A percentile compares a stretch with the other conserved stretches of the same genome.
phyloP scores from a whole-genome alignment of 352 stramenopile species.

The Phytophthora cactorum region DNA sequence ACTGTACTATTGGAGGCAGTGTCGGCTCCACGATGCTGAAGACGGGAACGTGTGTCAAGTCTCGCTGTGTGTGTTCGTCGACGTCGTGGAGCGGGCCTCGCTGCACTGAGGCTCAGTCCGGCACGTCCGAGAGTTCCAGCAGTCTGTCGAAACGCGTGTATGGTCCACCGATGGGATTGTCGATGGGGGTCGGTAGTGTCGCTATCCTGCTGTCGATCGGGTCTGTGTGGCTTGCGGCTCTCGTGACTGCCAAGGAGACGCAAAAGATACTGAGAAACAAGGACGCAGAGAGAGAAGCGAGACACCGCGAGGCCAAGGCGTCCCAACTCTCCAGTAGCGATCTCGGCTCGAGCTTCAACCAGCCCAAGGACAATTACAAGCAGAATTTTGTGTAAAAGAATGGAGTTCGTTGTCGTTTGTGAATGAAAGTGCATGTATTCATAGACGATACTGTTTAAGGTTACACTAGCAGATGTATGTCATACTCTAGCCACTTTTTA shows the following conservation, averaged over 20 bases:
- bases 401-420: background rate
- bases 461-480: too few species aligned
- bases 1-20: constrained; percentile 57
- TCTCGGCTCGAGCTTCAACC: constrained; percentile 5
- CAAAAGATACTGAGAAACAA: constrained; percentile 22
- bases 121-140: constrained; percentile 35
- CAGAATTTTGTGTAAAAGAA: constrained; percentile 56
- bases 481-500: too few species aligned
- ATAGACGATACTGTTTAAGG: too few species aligned
- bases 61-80: constrained; percentile 55
- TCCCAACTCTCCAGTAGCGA: constrained; percentile 20
- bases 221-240: constrained; percentile 37
- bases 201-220: constrained; percentile 43
- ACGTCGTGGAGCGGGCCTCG: constrained; percentile 62
- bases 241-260: constrained; percentile 30
- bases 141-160: constrained; percentile 42
- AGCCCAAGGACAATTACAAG: constrained; percentile 55
- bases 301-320: constrained; percentile 27
- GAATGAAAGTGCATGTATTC: background rate
- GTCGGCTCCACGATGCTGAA: constrained; percentile 26
- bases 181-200: constrained; percentile 35
- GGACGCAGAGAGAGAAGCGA: constrained; percentile 13
- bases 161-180: constrained; percentile 46
- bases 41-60: constrained; percentile 62
- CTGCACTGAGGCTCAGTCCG: constrained; percentile 47